A percentile compares a stretch with the other conserved stretches of the same genome.
Conservation (phyloP, 2,329 filamentous ascomycete genomes). For the Xylariaceae sp. region DNA sequence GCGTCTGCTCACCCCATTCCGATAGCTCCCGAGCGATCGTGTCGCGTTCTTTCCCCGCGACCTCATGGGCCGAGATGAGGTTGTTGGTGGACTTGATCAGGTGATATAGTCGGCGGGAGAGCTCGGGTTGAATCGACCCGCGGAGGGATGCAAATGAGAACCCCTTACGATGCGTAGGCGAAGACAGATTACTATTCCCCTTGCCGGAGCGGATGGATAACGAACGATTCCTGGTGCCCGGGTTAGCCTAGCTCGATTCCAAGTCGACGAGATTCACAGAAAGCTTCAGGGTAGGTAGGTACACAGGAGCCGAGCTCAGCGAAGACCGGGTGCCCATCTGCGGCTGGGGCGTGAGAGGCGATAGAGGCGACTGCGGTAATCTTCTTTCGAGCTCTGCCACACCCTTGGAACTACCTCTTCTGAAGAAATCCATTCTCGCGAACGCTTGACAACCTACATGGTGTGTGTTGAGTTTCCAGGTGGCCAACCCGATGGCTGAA, state of each 20-base stretch:
- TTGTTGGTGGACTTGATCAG: slow-evolving; percentile 95
- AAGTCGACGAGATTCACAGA: background rate
- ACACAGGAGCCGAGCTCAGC: slow-evolving; percentile 24
- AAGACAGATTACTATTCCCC: slow-evolving; percentile 35
- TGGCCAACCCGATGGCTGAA: background rate
- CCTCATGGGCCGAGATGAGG: slow-evolving; percentile 78
- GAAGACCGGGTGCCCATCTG: slow-evolving; percentile 21
- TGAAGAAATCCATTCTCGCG: slow-evolving; percentile 30
- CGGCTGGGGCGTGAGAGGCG: slow-evolving; percentile 18
- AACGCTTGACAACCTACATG: slow-evolving; percentile 29
- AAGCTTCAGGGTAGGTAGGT: slow-evolving; percentile 15
- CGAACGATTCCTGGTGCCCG: slow-evolving; percentile 28
- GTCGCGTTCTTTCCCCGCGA: slow-evolving; percentile 77
- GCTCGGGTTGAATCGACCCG: slow-evolving; percentile 77
- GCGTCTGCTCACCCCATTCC: slow-evolving; percentile 92
- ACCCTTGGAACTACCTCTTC: slow-evolving; percentile 27
- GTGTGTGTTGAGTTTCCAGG: slow-evolving; percentile 13
- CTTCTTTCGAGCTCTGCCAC: slow-evolving; percentile 28
- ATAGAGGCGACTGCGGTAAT: slow-evolving; percentile 15
- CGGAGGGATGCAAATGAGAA: slow-evolving; percentile 87
- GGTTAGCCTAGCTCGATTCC: slow-evolving; percentile 16
- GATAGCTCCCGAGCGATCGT: slow-evolving; percentile 86
- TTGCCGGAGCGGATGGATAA: slow-evolving; percentile 37
- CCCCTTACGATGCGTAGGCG: slow-evolving; percentile 53
- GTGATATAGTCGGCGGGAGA: slow-evolving; percentile 82